A percentile compares a stretch with the other conserved stretches of the same genome.
Conservation (phyloP, 2,329 filamentous ascomycete genomes). For the Teratosphaeriaceae sp. region DNA sequence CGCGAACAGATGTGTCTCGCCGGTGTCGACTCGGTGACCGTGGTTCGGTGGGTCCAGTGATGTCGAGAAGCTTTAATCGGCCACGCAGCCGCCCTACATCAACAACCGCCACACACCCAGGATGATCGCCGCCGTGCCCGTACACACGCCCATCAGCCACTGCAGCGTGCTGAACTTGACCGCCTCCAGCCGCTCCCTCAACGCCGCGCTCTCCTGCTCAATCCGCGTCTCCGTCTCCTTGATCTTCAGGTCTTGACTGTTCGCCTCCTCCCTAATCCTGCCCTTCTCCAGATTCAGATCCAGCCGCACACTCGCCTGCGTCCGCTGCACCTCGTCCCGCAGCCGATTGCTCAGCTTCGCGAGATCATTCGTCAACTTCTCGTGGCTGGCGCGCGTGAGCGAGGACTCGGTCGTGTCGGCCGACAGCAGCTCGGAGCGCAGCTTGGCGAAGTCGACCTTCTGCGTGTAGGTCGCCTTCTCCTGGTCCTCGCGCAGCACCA, state of each 20-base stretch:
- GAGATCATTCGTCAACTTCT: slow-evolving; percentile 88
- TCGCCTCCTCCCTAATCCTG: slow-evolving; percentile 90
- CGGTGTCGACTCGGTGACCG: too few relatives aligned
- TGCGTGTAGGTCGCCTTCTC: slow-evolving; percentile 71
- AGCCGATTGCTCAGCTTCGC: slow-evolving; percentile 86
- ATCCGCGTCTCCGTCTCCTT: slow-evolving; percentile 99
- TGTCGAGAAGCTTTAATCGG: too few relatives aligned
- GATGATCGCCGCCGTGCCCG: slow-evolving; percentile 59
- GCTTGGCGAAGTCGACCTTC: slow-evolving; percentile 97
- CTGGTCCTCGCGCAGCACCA: slow-evolving; percentile 93
- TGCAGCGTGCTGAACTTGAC: slow-evolving; percentile 98
- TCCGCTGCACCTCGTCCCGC: slow-evolving; percentile 88
- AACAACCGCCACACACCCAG: slow-evolving; percentile 61
- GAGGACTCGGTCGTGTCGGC: slow-evolving; percentile 87
- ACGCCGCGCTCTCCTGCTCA: slow-evolving; percentile 88
- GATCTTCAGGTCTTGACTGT: slow-evolving; percentile 93
- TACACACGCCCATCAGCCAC: slow-evolving; percentile 83
- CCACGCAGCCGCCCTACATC: slow-evolving; percentile 45
- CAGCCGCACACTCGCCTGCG: slow-evolving; percentile 84
- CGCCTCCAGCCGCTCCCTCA: slow-evolving; percentile 87
- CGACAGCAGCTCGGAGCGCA: slow-evolving; percentile 86
- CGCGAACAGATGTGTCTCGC: too few relatives aligned
- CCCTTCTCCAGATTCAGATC: slow-evolving; percentile 97
- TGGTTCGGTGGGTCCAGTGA: too few relatives aligned
- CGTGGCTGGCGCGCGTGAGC: slow-evolving; percentile 81